Percentiles rank a stretch among this genome's conserved stretches.
Conservation (phyloP, 208 protist species). For the Porcisia hertigi region DNA sequence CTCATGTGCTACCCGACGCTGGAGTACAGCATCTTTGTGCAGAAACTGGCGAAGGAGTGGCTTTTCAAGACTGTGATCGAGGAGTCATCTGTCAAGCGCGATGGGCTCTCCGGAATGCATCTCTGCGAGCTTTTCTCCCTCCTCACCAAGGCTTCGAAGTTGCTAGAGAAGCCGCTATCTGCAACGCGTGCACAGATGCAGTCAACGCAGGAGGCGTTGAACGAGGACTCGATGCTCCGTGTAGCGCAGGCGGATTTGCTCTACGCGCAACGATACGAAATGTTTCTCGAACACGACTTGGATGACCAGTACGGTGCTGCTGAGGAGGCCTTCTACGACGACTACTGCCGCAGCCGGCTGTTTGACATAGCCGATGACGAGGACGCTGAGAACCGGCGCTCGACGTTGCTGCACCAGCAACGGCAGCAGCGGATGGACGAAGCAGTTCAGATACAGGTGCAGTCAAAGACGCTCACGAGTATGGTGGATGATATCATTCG, state of each 20-base stretch:
- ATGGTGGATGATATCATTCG: constrained; percentile 71
- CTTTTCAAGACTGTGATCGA: constrained; percentile 85
- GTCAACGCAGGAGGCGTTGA: constrained; percentile 24
- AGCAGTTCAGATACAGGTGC: constrained; percentile 23
- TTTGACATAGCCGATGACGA: constrained; percentile 21
- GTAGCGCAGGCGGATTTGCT: constrained; percentile 27
- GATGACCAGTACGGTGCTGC: constrained; percentile 54
- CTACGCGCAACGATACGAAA: constrained; percentile 61
- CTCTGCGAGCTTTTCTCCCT: constrained; percentile 55
- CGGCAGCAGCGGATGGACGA: constrained; percentile 34
- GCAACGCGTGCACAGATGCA: constrained; percentile 20
- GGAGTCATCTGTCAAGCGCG: constrained; percentile 71
- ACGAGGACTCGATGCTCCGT: constrained; percentile 32
- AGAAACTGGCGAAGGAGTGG: constrained; percentile 91
- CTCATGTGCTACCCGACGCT: constrained; percentile 93
- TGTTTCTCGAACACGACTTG: constrained; percentile 69
- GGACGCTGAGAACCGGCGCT: constrained; percentile 13
- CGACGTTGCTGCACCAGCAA: constrained; percentile 5
- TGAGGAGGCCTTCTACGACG: constrained; percentile 61
- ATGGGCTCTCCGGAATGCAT: constrained; percentile 65
- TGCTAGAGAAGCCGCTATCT: constrained; percentile 26
- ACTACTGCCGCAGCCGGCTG: constrained; percentile 31
- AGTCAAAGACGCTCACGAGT: constrained; percentile 50
- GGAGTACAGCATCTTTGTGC: constrained; percentile 96
- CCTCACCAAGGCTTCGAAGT: constrained; percentile 31